A percentile compares a stretch with the other conserved stretches of the same genome.
Conservation (phyloP, 805 yeast species). For the Teunomyces pallodes region DNA sequence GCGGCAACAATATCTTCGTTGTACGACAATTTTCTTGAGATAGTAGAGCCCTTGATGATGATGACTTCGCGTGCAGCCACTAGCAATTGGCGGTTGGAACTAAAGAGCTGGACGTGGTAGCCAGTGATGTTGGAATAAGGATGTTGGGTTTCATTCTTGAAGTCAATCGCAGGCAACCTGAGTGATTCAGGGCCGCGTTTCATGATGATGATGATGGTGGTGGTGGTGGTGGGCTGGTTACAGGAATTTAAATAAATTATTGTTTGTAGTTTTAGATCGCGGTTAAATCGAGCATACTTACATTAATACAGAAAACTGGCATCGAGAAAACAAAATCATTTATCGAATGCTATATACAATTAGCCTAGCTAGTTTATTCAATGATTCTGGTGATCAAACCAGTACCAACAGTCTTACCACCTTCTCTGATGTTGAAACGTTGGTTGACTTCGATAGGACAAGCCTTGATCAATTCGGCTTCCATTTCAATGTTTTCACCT, state of each 20-base stretch:
- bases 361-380: slow-evolving; percentile 41
- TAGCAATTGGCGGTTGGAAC: slow-evolving; percentile 33
- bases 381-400: slow-evolving; percentile 93
- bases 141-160: slow-evolving; percentile 22
- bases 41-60: slow-evolving; percentile 45
- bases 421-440: slow-evolving; percentile 99
- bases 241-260: no score
- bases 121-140: slow-evolving; percentile 16
- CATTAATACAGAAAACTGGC: not conserved
- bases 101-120: slow-evolving; percentile 15
- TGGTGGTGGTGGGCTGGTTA: no score
- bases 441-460: slow-evolving; percentile 94
- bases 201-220: slow-evolving; percentile 1
- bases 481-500: slow-evolving; percentile 98
- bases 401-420: slow-evolving; percentile 98
- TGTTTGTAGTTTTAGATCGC: not conserved
- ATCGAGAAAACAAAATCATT: slow-evolving; percentile 1
- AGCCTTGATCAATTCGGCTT: slow-evolving; percentile 82
- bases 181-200: slow-evolving; percentile 8
- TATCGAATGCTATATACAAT: slow-evolving; percentile 8
- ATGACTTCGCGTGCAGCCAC: slow-evolving; percentile 43
- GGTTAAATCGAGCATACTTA: not conserved
- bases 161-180: slow-evolving; percentile 32
- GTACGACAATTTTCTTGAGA: slow-evolving; percentile 49
- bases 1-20: slow-evolving; percentile 57